A percentile compares a stretch with the other conserved stretches of the same genome.
Evolutionary conservation across 805 yeast species (phyloP).

Genomic region (Kuraishia molischiana): DNA sequence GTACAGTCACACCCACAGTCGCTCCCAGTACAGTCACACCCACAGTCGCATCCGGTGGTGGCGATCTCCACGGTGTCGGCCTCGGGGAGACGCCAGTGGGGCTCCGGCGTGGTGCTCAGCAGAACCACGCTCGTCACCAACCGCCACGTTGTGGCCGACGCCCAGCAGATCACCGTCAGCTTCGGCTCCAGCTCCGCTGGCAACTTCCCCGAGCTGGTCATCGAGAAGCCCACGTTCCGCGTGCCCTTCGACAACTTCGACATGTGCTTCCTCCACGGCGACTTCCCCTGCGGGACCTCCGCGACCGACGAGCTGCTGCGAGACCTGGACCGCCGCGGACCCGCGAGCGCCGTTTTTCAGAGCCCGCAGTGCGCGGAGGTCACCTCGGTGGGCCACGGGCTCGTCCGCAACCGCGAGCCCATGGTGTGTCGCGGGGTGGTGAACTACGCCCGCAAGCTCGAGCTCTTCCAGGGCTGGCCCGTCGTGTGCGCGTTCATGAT

Average conservation of each 20-base stretch:
- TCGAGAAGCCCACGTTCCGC: not conserved
- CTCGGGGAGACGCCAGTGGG: not conserved
- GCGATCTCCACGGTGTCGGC: not conserved
- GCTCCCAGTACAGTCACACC: no score
- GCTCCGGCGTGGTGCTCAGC: not conserved
- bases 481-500: conserved; percentile 16
- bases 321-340: not conserved
- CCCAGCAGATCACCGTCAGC: not conserved
- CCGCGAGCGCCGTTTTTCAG: not conserved
- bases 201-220: not conserved
- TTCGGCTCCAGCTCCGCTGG: not conserved
- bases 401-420: conserved; percentile 23
- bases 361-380: conserved; percentile 15
- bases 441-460: conserved; percentile 10
- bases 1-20: no score
- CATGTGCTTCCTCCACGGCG: not conserved
- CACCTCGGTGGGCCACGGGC: conserved; percentile 28
- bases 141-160: conserved; percentile 1
- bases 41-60: no score
- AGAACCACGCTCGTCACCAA: conserved; percentile 2
- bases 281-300: not conserved
- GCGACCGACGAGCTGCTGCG: not conserved
- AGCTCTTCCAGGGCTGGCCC: conserved; percentile 3
- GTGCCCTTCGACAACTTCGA: not conserved
- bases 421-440: conserved; percentile 23